These are phyloP conservation scores for Candida buenavistaensis DNA, from an alignment of 1,139 yeast species.

Conservation along the genomic window DNA sequence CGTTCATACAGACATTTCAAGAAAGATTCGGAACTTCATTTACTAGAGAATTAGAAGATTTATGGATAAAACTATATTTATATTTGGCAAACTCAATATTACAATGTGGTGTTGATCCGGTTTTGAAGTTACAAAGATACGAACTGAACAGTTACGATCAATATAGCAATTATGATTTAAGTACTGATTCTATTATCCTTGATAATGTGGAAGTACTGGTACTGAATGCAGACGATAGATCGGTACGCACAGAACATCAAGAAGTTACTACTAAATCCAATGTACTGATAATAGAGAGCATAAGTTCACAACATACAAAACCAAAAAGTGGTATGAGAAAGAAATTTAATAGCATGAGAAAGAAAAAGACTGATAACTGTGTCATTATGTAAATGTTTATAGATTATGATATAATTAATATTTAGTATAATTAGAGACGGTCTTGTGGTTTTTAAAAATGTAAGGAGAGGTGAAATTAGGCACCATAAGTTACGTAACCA, in stretches of 20 bases:
- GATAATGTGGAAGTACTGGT: neutral
- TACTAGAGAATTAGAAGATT: conserved; percentile 54
- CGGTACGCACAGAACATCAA: neutral
- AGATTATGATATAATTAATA: too few species aligned
- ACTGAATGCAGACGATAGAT: too few species aligned
- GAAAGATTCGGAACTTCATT: conserved; percentile 58
- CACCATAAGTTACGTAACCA: too few species aligned
- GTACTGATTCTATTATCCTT: neutral
- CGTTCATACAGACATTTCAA: conserved; percentile 69
- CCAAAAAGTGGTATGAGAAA: conserved; percentile 11
- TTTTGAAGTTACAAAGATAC: conserved; percentile 22
- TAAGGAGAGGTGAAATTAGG: too few species aligned
- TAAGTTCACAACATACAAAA: neutral
- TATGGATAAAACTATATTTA: conserved; percentile 70
- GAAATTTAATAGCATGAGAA: conserved; percentile 14
- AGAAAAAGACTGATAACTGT: conserved; percentile 38
- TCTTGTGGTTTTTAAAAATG: too few species aligned
- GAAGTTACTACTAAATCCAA: neutral
- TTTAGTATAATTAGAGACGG: too few species aligned
- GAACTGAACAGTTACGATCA: conserved; percentile 3
- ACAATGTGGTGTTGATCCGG: conserved; percentile 67
- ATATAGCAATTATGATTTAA: conserved; percentile 1
- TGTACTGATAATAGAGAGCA: neutral
- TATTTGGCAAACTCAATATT: conserved; percentile 65
- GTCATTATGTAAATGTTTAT: conserved; percentile 24